phyloP scores from a whole-genome alignment of 1,139 yeast genomes.

The Blastobotrys persicus region DNA sequence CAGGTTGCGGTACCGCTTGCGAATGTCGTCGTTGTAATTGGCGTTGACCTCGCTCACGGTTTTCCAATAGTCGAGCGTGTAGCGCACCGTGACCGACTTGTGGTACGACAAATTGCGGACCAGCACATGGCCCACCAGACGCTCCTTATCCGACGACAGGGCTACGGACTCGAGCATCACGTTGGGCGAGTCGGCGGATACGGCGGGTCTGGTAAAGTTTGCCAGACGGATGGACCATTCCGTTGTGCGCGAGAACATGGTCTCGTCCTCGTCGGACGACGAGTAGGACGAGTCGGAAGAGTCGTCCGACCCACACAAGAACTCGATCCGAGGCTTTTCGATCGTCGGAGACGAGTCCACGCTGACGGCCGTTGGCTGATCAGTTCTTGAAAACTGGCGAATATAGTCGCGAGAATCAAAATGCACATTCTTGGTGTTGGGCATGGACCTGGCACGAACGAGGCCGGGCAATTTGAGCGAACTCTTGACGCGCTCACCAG shows the following conservation, averaged over 20 bases:
- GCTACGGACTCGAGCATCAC: constrained; percentile 61
- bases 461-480: constrained; percentile 56
- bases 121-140: constrained; percentile 68
- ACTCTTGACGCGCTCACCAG: constrained; percentile 78
- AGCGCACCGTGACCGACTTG: constrained; percentile 60
- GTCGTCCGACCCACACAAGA: constrained; percentile 38
- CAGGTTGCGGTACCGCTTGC: constrained; percentile 41
- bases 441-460: constrained; percentile 60
- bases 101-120: constrained; percentile 67
- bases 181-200: constrained; percentile 17
- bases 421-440: constrained; percentile 77
- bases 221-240: constrained; percentile 52
- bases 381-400: constrained; percentile 67
- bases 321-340: constrained; percentile 28
- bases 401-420: constrained; percentile 70
- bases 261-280: too few relatives aligned
- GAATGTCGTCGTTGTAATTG: constrained; percentile 56
- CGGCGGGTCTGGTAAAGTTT: constrained; percentile 45
- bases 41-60: constrained; percentile 71
- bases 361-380: constrained; percentile 72
- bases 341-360: constrained; percentile 57
- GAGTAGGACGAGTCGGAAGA: too few relatives aligned
- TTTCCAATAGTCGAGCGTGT: constrained; percentile 70
- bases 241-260: constrained; percentile 18
- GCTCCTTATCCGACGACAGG: constrained; percentile 54